Evolutionary conservation across 2,329 filamentous ascomycete genomes (phyloP).

Genomic region (Chaetomiaceae sp.): DNA sequence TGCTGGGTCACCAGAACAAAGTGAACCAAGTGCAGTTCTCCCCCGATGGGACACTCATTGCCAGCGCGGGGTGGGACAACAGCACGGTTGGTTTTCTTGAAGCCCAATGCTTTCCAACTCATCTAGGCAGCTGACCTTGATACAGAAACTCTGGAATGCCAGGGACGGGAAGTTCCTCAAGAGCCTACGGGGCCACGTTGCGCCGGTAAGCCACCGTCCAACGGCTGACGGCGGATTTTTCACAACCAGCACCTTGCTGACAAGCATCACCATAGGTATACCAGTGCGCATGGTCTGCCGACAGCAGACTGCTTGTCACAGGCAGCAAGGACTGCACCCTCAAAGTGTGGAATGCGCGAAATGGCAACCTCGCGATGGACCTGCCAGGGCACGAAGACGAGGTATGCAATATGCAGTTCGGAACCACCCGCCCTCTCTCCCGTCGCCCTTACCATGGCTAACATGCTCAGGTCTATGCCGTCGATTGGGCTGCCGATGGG

Average conservation of each 20-base stretch:
- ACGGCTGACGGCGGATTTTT: neutral
- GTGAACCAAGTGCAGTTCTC: slow-evolving; percentile 96
- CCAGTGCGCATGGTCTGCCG: slow-evolving; percentile 86
- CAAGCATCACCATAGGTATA: slow-evolving; percentile 58
- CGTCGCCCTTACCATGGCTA: neutral
- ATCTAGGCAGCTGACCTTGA: neutral
- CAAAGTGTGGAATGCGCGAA: slow-evolving; percentile 90
- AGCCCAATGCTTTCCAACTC: neutral
- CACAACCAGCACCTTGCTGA: neutral
- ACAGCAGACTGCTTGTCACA: slow-evolving; percentile 83
- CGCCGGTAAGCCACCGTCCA: slow-evolving; percentile 19
- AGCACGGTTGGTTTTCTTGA: slow-evolving; percentile 26
- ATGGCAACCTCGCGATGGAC: slow-evolving; percentile 74
- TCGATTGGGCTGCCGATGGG: slow-evolving; percentile 93
- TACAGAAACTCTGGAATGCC: slow-evolving; percentile 24
- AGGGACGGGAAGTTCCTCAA: slow-evolving; percentile 74
- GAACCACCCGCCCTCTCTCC: neutral
- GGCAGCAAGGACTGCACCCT: slow-evolving; percentile 88
- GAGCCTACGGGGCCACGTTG: slow-evolving; percentile 68
- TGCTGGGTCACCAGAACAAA: slow-evolving; percentile 93
- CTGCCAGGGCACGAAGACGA: slow-evolving; percentile 88
- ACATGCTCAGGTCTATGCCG: slow-evolving; percentile 63
- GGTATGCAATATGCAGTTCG: slow-evolving; percentile 5
- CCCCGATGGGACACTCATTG: slow-evolving; percentile 81
- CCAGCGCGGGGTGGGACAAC: slow-evolving; percentile 89